phyloP scores from a whole-genome alignment of 768 basidiomycete species.

The Erythrobasidium yunnanense region DNA sequence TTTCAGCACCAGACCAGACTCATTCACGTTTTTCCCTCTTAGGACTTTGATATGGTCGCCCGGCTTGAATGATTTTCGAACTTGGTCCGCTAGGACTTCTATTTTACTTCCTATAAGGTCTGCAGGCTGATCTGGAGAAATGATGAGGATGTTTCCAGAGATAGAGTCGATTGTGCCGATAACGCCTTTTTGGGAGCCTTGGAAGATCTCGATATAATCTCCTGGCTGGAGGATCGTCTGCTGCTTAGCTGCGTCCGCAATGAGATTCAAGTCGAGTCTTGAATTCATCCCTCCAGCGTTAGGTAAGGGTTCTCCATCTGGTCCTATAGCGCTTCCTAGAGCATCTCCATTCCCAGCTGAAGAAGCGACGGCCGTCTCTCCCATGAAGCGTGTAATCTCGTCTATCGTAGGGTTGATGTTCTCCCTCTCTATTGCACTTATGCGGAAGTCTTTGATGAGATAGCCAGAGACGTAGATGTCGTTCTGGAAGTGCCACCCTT shows the following conservation, averaged over 20 bases:
- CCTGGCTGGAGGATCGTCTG: constrained; percentile 91
- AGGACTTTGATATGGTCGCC: constrained; percentile 99
- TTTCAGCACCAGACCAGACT: constrained; percentile 89
- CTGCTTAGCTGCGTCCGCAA: constrained; percentile 85
- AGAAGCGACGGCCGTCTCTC: constrained; percentile 25
- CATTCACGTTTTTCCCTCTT: constrained; percentile 83
- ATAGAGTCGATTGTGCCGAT: constrained; percentile 87
- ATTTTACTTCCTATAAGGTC: constrained; percentile 42
- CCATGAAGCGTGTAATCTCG: constrained; percentile 81
- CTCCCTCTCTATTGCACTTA: constrained; percentile 65
- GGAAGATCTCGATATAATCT: constrained; percentile 92
- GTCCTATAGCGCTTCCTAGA: not conserved
- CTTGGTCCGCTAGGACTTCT: constrained; percentile 73
- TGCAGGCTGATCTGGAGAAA: constrained; percentile 49
- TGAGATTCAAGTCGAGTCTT: constrained; percentile 74
- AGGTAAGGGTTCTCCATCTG: not conserved
- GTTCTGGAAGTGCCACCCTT: constrained; percentile 66
- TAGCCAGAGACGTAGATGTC: constrained; percentile 93
- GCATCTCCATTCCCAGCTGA: too few relatives aligned
- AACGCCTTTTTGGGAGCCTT: constrained; percentile 88
- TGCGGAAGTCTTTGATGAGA: constrained; percentile 87
- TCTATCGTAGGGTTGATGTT: constrained; percentile 91
- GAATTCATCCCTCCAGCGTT: constrained; percentile 47
- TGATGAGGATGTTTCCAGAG: constrained; percentile 69
- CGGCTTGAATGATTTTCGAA: constrained; percentile 86